phyloP scores from a whole-genome alignment of 2,329 filamentous ascomycete species.

The Pseudogymnoascus sp. region DNA sequence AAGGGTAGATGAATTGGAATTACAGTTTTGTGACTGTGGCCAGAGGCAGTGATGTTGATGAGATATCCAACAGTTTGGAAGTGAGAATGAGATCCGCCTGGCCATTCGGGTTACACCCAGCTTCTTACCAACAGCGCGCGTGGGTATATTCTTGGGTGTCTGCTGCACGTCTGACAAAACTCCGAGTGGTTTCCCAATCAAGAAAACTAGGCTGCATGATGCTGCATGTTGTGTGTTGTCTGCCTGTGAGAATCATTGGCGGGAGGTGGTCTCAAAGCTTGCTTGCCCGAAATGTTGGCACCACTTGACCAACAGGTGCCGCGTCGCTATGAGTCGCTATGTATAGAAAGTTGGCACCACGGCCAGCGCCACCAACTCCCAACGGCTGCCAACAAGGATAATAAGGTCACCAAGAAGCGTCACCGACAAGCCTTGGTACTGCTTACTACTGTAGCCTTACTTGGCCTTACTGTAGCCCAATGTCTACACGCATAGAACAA shows the following conservation, averaged over 20 bases:
- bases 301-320: background rate
- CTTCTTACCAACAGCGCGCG: background rate
- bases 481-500: background rate
- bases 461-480: background rate
- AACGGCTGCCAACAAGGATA: background rate
- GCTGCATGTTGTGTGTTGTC: background rate
- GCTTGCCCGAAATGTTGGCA: background rate
- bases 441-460: no score
- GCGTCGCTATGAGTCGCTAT: no score
- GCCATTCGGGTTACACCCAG: background rate
- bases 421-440: background rate
- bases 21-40: background rate
- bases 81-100: background rate
- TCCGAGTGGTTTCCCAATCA: background rate
- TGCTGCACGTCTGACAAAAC: background rate
- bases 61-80: background rate
- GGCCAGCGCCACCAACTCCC: background rate
- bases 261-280: background rate
- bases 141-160: background rate
- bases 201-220: background rate
- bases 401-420: background rate
- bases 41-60: background rate
- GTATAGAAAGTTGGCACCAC: background rate
- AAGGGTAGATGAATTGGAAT: background rate
- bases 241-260: background rate